Evolutionary conservation across 768 basidiomycete species (phyloP).

Genomic region (Clavaria fumosa): DNA sequence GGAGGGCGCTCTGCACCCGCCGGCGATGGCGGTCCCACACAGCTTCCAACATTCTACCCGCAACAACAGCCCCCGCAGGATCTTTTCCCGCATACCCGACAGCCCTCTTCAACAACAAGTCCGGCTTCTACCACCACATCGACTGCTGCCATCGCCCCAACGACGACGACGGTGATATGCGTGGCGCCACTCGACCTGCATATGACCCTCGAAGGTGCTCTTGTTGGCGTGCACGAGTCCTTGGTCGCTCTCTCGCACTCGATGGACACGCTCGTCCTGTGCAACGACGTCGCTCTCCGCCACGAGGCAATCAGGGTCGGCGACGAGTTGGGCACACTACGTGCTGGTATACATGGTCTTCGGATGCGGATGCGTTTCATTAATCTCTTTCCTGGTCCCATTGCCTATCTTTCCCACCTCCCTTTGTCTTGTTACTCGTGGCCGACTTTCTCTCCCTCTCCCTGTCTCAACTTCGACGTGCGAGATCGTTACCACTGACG

Average conservation of each 20-base stretch:
- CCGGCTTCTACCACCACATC: no score
- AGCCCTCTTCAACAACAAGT: no score
- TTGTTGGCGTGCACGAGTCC: slow-evolving; percentile 42
- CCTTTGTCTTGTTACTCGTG: no score
- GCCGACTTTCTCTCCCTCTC: no score
- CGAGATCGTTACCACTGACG: no score
- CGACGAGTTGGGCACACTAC: slow-evolving; percentile 58
- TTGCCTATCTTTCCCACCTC: no score
- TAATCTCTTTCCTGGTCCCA: slow-evolving; percentile 1
- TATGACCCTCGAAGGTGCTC: slow-evolving; percentile 46
- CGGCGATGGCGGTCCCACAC: neutral
- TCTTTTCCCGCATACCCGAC: slow-evolving; percentile 4
- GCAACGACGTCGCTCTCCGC: slow-evolving; percentile 38
- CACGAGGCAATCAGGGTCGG: slow-evolving; percentile 58
- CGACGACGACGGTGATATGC: no score
- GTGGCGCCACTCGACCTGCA: slow-evolving; percentile 51
- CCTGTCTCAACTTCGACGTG: no score
- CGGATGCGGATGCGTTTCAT: slow-evolving; percentile 51
- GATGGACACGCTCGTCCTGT: slow-evolving; percentile 43
- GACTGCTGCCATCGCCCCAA: no score
- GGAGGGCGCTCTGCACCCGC: slow-evolving; percentile 5
- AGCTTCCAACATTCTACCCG: neutral
- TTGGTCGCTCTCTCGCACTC: slow-evolving; percentile 42
- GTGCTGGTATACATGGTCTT: slow-evolving; percentile 56
- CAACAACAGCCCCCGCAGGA: slow-evolving; percentile 2